These are phyloP conservation scores for Globisporangium heterothallicum DNA, from an alignment of 352 stramenopile genomes.

Conservation along the genomic window DNA sequence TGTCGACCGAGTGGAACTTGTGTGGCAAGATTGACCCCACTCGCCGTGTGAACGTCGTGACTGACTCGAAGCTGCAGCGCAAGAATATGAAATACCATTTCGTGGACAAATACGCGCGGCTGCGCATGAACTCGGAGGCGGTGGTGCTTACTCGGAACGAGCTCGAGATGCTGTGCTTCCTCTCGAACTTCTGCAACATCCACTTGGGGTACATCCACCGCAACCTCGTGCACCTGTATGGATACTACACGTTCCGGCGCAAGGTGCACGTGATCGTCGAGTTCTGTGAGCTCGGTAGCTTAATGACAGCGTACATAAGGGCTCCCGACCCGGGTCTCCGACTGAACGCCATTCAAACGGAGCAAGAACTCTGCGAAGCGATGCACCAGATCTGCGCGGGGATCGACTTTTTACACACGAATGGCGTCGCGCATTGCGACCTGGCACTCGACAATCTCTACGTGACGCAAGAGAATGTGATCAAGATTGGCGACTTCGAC, in stretches of 20 bases:
- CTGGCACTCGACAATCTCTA: conserved; percentile 77
- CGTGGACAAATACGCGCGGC: conserved; percentile 48
- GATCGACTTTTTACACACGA: conserved; percentile 44
- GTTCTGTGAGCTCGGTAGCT: conserved; percentile 52
- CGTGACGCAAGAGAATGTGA: conserved; percentile 41
- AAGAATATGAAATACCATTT: conserved; percentile 43
- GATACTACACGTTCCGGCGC: conserved; percentile 42
- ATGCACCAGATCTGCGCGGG: conserved; percentile 86
- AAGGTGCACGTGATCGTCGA: conserved; percentile 56
- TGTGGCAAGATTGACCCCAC: conserved; percentile 52
- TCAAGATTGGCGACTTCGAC: conserved; percentile 73
- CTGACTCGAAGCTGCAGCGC: conserved; percentile 41
- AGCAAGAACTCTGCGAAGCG: conserved; percentile 40
- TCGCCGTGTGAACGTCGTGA: conserved; percentile 46
- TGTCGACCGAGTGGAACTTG: conserved; percentile 64
- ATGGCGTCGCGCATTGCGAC: conserved; percentile 61
- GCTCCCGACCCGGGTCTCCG: background rate
- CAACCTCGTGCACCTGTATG: conserved; percentile 48
- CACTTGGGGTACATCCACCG: conserved; percentile 31
- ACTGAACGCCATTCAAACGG: conserved; percentile 13
- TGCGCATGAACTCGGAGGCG: conserved; percentile 32
- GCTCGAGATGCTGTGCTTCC: conserved; percentile 55
- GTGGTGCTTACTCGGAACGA: conserved; percentile 41
- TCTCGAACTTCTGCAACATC: conserved; percentile 34
- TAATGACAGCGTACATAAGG: conserved; percentile 46